These are phyloP conservation scores for Ceratocystis huliohia DNA, from an alignment of 2,329 filamentous ascomycete species.

Conservation along the genomic window DNA sequence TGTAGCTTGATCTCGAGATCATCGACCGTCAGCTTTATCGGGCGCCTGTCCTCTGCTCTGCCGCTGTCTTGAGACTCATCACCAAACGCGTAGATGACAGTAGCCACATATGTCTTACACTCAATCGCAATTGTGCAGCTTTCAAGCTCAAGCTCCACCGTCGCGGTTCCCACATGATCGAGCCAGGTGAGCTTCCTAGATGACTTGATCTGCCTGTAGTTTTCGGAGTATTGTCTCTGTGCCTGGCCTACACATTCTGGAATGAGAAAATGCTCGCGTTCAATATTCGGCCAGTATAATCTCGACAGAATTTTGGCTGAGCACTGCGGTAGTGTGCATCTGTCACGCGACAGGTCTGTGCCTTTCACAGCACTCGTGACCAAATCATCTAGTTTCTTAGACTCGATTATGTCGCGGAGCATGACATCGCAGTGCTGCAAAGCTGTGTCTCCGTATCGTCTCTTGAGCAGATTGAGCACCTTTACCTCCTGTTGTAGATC, in stretches of 20 bases:
- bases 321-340: constrained; percentile 30
- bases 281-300: constrained; percentile 76
- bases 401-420: constrained; percentile 85
- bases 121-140: constrained; percentile 64
- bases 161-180: constrained; percentile 65
- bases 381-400: constrained; percentile 51
- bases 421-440: constrained; percentile 95
- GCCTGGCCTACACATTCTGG: constrained; percentile 46
- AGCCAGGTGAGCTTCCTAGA: constrained; percentile 83
- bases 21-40: constrained; percentile 29
- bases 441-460: constrained; percentile 71
- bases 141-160: constrained; percentile 67
- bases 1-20: constrained; percentile 46
- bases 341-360: neutral
- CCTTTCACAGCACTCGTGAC: constrained; percentile 14
- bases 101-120: constrained; percentile 73
- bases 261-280: constrained; percentile 54
- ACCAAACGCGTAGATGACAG: constrained; percentile 69
- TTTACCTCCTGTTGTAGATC: constrained; percentile 68
- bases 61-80: constrained; percentile 24
- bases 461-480: constrained; percentile 75
- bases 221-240: constrained; percentile 57
- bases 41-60: constrained; percentile 31
- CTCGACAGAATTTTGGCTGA: constrained; percentile 80
- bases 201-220: constrained; percentile 69